Base-by-base conservation (phyloP, 192 early-diverging fungal species). In the Coemansia sp. region DNA sequence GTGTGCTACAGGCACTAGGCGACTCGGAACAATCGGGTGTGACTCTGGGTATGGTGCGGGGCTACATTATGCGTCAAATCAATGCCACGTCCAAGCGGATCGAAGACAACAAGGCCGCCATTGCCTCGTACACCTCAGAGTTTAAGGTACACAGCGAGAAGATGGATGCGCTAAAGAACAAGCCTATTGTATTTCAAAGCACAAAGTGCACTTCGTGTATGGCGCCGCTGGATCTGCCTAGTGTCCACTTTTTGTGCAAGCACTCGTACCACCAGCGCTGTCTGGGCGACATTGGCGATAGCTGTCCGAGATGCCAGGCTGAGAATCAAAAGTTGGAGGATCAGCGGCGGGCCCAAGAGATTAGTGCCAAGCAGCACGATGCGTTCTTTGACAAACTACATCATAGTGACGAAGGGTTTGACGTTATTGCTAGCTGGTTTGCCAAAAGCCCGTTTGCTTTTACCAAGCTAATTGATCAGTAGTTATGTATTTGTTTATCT, bases 261-360 rank as follows among this genome's bases (percentile, higher is more conserved):
- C 97, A 99, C 64, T 92, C 93, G 48, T 99, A 90, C 69, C 97
- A 99, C 74, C 89, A 93, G 67, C 76, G 93, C 72, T 93, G 87
- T 63, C 75, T 84, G n/a, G 87, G 86, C 50, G 82, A 80, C 26
- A 65, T 74, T 11, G 59, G 48, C 23, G 80, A 82, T 21, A 73
- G 58, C 57, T 92, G 91, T 38, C 90, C 89, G n/a, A 83, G 88
- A 54, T 98, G 96, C 74, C 88, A 86, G 59, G 83, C 90, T 21
- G 87, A 97, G 67, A 89, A 94, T 74, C 86, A 90, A 50, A 84
- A 88, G 77, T 87, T 98, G 2, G 81, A 87, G 35, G 94, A 96
- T 21, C 85, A 94, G 58, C 74, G 93, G 14, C 69, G 85, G 23
- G 81, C 77, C 17, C 95, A 96, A 77, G 90, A 95, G 71, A 80